phyloP scores from a whole-genome alignment of 1,284 basidiomycete species.

The Waitea zeae region DNA sequence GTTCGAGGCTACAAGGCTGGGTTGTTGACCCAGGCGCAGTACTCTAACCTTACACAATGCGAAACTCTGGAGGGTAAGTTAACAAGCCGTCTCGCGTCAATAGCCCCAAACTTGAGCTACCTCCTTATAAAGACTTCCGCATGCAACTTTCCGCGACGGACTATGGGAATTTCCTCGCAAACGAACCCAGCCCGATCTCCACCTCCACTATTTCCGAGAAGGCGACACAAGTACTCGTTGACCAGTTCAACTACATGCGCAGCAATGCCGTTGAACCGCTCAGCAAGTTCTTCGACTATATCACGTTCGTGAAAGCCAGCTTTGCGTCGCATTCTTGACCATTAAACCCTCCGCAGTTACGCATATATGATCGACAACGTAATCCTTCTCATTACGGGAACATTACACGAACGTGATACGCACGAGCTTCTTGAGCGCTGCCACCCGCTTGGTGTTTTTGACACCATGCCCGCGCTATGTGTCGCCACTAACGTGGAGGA shows the following conservation, averaged over 20 bases:
- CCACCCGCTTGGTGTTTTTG: constrained; percentile 94
- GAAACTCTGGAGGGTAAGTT: constrained; percentile 86
- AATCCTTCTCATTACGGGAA: constrained; percentile 93
- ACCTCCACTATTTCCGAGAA: constrained; percentile 93
- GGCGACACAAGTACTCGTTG: constrained; percentile 87
- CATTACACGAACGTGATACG: constrained; percentile 92
- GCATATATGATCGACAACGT: constrained; percentile 99
- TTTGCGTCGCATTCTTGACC: constrained; percentile 4
- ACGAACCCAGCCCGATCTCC: constrained; percentile 89
- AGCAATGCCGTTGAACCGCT: constrained; percentile 86
- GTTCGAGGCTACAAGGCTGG: constrained; percentile 92
- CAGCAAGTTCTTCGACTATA: constrained; percentile 91
- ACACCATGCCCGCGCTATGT: constrained; percentile 98
- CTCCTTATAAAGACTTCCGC: constrained; percentile 50
- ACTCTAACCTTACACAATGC: constrained; percentile 92
- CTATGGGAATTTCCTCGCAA: constrained; percentile 97
- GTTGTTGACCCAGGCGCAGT: constrained; percentile 78
- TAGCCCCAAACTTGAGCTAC: no score
- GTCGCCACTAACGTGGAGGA: constrained; percentile 99
- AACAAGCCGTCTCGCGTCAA: neutral
- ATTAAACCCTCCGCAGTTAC: constrained; percentile 36
- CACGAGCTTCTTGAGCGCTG: constrained; percentile 94
- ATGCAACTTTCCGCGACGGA: constrained; percentile 92
- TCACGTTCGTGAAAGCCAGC: constrained; percentile 47
- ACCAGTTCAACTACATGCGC: constrained; percentile 92